Base-by-base conservation (phyloP, 805 yeast genomes). In the Wickerhamomyces canadensis region DNA sequence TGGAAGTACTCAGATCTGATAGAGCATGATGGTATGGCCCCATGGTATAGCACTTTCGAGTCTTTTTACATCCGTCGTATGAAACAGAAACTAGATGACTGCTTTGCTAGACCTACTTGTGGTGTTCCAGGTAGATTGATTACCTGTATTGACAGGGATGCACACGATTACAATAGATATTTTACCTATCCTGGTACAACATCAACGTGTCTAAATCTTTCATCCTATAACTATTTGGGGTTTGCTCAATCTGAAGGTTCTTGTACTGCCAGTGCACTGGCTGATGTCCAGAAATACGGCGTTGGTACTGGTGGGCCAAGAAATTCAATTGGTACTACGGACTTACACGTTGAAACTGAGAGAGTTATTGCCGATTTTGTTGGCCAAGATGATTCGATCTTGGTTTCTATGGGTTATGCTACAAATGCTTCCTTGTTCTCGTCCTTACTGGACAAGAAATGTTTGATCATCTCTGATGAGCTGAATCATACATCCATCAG, bases 81-180 rank as follows among this genome's bases (percentile, higher is more conserved):
- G 70, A 89, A 93, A 60, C 76, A 74, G 49, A 83, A 96, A 62
- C 76, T 93, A 41, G 95, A 85, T 58, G 98, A 91, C 63, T 87
- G 96, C 61, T 93, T 93, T 60, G 86, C 94, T 2, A 78, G 96
- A 58, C 96, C 96, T 30, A 86, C 94, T n/a, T 83, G 84, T 42
- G 98, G 97, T 35, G 98, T 91, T 16, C 98, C 99, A 1, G 99
- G 99, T 19, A 78, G 99, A 59, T 81, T 70, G 54, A 79, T 91
- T 51, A 75, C 79, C 40, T 81, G 95, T 51, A 80, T 82, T 52
- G 89, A 87, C 51, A 77, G 98, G 51, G 63, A 68, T 23, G 72
- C 88, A n/a, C 69, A 71, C 32, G 81, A 82, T 48, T 74, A 75
- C 52, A 78, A 78, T 55, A 68, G 70, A 27, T 70, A 76, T 38